These are phyloP conservation scores for Botrytis fragariae DNA, from an alignment of 2,329 filamentous ascomycete species.

Conservation along the genomic window DNA sequence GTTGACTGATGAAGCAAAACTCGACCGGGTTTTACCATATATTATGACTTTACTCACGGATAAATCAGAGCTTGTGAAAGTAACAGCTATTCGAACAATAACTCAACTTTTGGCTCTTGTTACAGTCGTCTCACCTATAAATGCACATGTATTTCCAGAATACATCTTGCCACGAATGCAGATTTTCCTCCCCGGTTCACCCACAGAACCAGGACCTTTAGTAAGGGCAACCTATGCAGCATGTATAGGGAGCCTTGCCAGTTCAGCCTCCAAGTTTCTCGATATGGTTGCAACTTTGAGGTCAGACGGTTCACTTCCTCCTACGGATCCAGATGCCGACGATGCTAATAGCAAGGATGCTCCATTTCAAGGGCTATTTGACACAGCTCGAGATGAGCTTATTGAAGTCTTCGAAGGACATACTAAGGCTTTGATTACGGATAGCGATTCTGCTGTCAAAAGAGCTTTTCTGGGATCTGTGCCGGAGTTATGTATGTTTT, in stretches of 20 bases:
- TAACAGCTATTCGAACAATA: constrained; percentile 80
- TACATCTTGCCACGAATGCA: constrained; percentile 66
- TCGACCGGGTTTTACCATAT: constrained; percentile 90
- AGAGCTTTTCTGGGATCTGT: constrained; percentile 91
- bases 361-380: constrained; percentile 79
- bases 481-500: constrained; percentile 89
- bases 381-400: constrained; percentile 79
- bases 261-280: constrained; percentile 79
- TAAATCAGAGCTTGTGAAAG: constrained; percentile 76
- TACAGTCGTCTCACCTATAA: constrained; percentile 77
- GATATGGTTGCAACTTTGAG: constrained; percentile 87
- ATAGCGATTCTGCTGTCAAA: constrained; percentile 79
- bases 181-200: constrained; percentile 52
- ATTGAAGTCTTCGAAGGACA: constrained; percentile 82
- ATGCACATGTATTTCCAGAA: constrained; percentile 66
- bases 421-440: constrained; percentile 85
- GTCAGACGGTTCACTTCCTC: constrained; percentile 76
- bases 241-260: constrained; percentile 83
- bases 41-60: constrained; percentile 81
- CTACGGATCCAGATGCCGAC: constrained; percentile 76
- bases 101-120: constrained; percentile 88
- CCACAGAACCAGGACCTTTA: constrained; percentile 60
- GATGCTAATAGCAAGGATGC: constrained; percentile 64
- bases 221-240: constrained; percentile 91
- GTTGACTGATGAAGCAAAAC: constrained; percentile 89